Conservation (phyloP, 208 protist genomes). For the Crithidia expoeki region DNA sequence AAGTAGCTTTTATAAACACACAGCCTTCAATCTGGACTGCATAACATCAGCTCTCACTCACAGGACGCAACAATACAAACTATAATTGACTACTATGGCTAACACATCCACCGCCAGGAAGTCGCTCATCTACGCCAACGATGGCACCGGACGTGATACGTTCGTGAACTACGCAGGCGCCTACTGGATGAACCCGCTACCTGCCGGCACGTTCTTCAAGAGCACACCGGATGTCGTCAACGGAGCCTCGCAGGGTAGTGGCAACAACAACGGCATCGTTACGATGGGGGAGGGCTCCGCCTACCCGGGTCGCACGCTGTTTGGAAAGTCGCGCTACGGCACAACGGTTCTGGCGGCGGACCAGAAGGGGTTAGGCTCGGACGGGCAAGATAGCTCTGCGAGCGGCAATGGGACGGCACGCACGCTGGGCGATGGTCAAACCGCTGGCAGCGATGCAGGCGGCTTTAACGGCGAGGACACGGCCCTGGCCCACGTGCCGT, state of each 20-base stretch:
- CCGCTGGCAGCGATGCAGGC: neutral
- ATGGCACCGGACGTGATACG: slow-evolving; percentile 72
- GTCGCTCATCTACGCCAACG: slow-evolving; percentile 55
- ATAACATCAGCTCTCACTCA: no score
- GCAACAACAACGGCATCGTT: slow-evolving; percentile 7
- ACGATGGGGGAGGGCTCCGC: slow-evolving; percentile 17
- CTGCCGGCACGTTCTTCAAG: slow-evolving; percentile 56
- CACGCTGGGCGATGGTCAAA: neutral
- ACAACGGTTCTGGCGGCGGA: slow-evolving; percentile 43
- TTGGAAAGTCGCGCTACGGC: slow-evolving; percentile 79
- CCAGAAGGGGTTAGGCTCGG: slow-evolving; percentile 1
- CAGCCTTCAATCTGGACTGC: no score
- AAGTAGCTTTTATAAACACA: no score
- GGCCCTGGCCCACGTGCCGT: slow-evolving; percentile 44
- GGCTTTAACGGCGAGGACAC: slow-evolving; percentile 57
- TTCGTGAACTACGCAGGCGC: slow-evolving; percentile 83
- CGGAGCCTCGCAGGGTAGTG: neutral
- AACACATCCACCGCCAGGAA: slow-evolving; percentile 17
- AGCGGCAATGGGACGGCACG: neutral
- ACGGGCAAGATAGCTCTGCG: neutral
- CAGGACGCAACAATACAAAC: neutral
- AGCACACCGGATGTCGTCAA: slow-evolving; percentile 13
- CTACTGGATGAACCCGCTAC: slow-evolving; percentile 85
- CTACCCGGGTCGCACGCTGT: slow-evolving; percentile 47
- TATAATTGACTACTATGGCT: neutral